Percentiles rank a stretch among this genome's conserved stretches.
Conservation (phyloP, 371 early-diverging fungal species). For the Cokeromyces recurvatus region DNA sequence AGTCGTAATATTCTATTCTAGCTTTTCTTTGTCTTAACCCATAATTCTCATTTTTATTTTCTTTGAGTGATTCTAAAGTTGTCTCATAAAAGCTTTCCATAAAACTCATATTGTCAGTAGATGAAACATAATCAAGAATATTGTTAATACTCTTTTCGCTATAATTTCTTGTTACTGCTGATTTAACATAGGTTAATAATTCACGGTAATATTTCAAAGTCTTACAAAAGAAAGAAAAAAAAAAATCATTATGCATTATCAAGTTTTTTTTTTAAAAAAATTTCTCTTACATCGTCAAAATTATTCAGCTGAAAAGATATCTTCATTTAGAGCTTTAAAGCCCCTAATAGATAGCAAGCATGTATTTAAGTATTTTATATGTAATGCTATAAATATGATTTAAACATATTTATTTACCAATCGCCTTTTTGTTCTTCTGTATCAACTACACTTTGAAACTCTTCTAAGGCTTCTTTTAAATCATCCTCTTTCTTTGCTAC, state of each 20-base stretch:
- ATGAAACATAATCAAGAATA: conserved; percentile 83
- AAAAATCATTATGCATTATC: neutral
- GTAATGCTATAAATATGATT: too few species aligned
- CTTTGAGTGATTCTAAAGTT: conserved; percentile 66
- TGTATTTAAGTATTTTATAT: too few species aligned
- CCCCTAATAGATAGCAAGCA: conserved; percentile 64
- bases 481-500: conserved; percentile 77
- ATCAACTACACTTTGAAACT: conserved; percentile 79
- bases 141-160: conserved; percentile 96
- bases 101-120: conserved; percentile 67
- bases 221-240: too few species aligned
- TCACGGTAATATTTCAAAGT: conserved; percentile 72
- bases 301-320: conserved; percentile 66
- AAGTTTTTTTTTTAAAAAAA: too few species aligned
- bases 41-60: conserved; percentile 79
- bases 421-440: conserved; percentile 82
- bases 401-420: conserved; percentile 70
- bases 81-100: conserved; percentile 83
- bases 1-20: conserved; percentile 69
- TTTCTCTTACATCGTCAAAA: conserved; percentile 55
- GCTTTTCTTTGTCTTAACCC: conserved; percentile 90
- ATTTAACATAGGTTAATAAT: conserved; percentile 76
- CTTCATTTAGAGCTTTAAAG: conserved; percentile 92
- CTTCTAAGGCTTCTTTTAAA: conserved; percentile 70
- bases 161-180: conserved; percentile 86